Base-by-base conservation (phyloP, 805 yeast species). In the Suhomyces faveliae region DNA sequence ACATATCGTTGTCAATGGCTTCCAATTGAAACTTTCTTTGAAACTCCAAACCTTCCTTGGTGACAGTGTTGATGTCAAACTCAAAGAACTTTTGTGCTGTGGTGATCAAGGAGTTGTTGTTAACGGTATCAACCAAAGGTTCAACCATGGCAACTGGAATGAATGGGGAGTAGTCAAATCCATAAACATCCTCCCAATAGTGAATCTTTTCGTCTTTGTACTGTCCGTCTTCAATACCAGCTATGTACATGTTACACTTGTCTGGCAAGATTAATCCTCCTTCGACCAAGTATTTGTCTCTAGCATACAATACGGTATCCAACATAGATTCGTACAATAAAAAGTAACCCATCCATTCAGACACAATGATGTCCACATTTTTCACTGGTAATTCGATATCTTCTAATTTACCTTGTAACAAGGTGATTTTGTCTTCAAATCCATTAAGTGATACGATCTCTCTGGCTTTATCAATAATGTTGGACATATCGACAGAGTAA, bases 301-400 rank as follows among this genome's bases (percentile, higher is more conserved):
- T 82, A 29, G 99, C 99, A 58, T 81, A 81, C 56, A 94, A 74
- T 22, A 94, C 99, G 22, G 98, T 89, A 69, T 94, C 98, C 66
- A 94, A 79, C 99, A 94, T 94, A 51, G 96, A 88, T 77, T 94
- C 99, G 66, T 92, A 94, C 48, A 95, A 77, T 57, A 95, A 70
- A 62, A 94, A 94, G 69, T 94, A 94, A 13, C 99, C 99, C 99
- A 94, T 94, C 99, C 99, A 94, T 70, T 94, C 99, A 54, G 94
- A 84, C 51, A 94, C 84, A 56, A 94, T 94, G 58, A 94, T 92
- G 66, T 94, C 99, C 47, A 94, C 99, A 64, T 87, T 76, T 47
- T 83, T 83, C 55, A 78, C 91, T 35, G 98, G 98, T 57, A 94
- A 74, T 39, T 68, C 78, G 48, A 95, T 88, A 61, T 94, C 99